Evolutionary conservation across 164 flowering plant species (phyloP), one percentile per base, ranked within the genome.

Genomic region (Macadamia integrifolia): DNA sequence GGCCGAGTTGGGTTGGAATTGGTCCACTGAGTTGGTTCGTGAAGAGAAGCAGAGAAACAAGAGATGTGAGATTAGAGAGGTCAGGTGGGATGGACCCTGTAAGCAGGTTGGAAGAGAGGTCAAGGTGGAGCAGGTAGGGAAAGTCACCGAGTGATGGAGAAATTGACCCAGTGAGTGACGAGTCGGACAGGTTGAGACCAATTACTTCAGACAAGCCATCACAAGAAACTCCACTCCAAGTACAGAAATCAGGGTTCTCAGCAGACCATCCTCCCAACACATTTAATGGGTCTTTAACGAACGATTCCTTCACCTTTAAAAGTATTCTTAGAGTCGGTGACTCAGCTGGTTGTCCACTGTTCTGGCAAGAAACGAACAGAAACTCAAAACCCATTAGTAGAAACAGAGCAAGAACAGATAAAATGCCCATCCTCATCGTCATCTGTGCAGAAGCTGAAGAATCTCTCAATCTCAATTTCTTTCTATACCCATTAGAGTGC

Each of bases 81-180:
- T 79, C 63, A 49, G 93, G 75, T 74, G 99, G 97, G 66, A 94
- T 90, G 76, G 89, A 81, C n/a, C 97, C 97, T 4, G 77, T 50
- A 61, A 95, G 87, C 57, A 65, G 61, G 78, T 95, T 95, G 9
- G 83, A 79, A 4, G 97, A 90, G 43, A 95, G 90, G 76, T 95
- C 95, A 55, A 95, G 87, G 77, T 81, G 82, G 78, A 79, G 73
- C 70, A 95, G 90, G 76, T 82, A 66, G 12, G 43, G 67, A 11
- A 95, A 75, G 8, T 65, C 67, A 49, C 81, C 85, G 64, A 95
- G 78, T 7, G 93, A 74, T 4, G 94, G 83, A 10, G 99, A 85
- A 2, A 95, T 75, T 7, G 90, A 74, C 44, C 98, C 99, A 46
- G 60, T 49, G 53, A 95, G 86, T 43, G 86, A 82, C n/a, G 84